Evolutionary conservation across 2,329 filamentous ascomycete species (phyloP).

Genomic region (Trichoderma koningii): DNA sequence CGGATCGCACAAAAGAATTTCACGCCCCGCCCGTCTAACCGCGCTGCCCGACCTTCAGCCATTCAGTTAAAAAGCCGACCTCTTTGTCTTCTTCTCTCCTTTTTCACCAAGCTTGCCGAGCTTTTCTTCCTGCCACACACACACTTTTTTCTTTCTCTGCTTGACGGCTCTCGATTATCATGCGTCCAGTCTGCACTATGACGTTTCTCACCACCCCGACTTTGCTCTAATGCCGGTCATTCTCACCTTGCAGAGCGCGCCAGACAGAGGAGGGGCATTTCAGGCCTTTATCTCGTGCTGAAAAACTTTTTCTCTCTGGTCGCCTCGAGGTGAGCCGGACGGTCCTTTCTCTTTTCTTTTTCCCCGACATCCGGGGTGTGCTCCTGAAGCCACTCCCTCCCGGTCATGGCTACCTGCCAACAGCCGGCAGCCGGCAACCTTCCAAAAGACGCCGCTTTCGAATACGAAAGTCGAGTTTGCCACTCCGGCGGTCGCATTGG

Average conservation of each 20-base stretch:
- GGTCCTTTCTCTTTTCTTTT: too few species aligned
- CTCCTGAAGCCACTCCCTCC: too few species aligned
- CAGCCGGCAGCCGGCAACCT: background rate
- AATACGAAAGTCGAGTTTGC: background rate
- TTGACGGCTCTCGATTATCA: background rate
- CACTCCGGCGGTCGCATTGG: conserved; percentile 17
- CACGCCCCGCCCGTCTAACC: conserved; percentile 18
- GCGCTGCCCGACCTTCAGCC: conserved; percentile 17
- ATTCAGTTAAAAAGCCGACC: conserved; percentile 12
- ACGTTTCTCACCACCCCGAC: conserved; percentile 6
- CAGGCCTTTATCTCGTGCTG: background rate
- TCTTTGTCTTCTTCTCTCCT: background rate
- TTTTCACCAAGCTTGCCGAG: conserved; percentile 8
- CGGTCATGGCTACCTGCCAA: background rate
- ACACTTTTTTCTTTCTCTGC: background rate
- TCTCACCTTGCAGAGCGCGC: conserved; percentile 13
- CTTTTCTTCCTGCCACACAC: conserved; percentile 8
- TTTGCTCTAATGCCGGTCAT: conserved; percentile 12
- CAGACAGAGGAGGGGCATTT: background rate
- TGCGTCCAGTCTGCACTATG: conserved; percentile 15
- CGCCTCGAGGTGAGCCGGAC: background rate
- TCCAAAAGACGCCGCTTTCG: background rate
- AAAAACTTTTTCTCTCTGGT: background rate
- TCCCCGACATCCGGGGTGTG: too few species aligned
- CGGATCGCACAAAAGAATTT: conserved; percentile 9